These are phyloP conservation scores for Candida pseudoviswanathii DNA, from an alignment of 1,139 yeast species.

Conservation along the genomic window DNA sequence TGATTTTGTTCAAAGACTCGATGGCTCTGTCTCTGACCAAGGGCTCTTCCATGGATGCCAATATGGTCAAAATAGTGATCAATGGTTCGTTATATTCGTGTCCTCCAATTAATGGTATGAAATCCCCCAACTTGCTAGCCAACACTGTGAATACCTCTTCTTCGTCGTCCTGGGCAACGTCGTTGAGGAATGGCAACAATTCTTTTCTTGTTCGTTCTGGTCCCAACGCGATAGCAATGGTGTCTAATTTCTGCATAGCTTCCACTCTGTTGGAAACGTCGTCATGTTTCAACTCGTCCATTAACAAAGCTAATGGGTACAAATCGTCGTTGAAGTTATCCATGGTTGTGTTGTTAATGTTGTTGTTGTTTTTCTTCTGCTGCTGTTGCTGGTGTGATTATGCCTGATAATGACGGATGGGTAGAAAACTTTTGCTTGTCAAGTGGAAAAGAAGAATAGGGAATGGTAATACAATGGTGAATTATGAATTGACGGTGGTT, in stretches of 20 bases:
- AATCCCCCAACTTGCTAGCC: conserved; percentile 87
- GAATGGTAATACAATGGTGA: background rate
- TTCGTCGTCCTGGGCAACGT: conserved; percentile 96
- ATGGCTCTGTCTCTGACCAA: conserved; percentile 95
- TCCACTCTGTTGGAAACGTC: conserved; percentile 91
- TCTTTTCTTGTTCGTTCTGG: conserved; percentile 91
- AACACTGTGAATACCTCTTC: conserved; percentile 95
- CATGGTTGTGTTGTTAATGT: conserved; percentile 23
- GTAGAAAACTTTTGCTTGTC: background rate
- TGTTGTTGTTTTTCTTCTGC: background rate
- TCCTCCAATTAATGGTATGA: conserved; percentile 88
- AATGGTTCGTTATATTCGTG: conserved; percentile 72
- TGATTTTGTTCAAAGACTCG: conserved; percentile 74
- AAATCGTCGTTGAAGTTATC: conserved; percentile 61
- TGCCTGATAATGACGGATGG: background rate
- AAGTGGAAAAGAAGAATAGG: background rate
- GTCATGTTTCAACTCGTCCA: conserved; percentile 95
- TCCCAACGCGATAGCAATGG: conserved; percentile 94
- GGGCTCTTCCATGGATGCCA: conserved; percentile 97
- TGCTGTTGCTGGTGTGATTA: conserved; percentile 4
- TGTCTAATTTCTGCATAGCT: conserved; percentile 93
- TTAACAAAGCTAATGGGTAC: conserved; percentile 91
- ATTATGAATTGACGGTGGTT: background rate
- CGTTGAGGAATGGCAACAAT: conserved; percentile 80
- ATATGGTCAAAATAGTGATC: conserved; percentile 82